A percentile compares a stretch with the other conserved stretches of the same genome.
These are phyloP conservation scores for Macroventuria anomochaeta DNA, from an alignment of 2,329 filamentous ascomycete genomes.

Conservation along the genomic window DNA sequence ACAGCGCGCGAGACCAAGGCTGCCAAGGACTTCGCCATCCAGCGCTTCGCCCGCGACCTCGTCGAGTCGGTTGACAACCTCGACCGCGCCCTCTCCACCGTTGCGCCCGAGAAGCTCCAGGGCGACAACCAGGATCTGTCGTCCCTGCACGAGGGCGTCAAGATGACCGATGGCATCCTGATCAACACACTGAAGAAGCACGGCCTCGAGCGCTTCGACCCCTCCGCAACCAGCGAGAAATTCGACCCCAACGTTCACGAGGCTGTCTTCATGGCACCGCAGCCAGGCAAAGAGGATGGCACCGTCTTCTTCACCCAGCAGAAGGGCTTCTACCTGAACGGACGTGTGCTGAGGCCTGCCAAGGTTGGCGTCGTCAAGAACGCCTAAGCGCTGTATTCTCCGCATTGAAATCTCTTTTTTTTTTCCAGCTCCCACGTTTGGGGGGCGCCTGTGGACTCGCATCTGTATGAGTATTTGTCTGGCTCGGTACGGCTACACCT, in stretches of 20 bases:
- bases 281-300: conserved; percentile 86
- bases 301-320: conserved; percentile 91
- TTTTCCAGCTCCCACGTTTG: neutral
- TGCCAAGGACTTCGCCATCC: conserved; percentile 91
- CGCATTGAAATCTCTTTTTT: neutral
- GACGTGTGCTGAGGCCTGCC: conserved; percentile 84
- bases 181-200: conserved; percentile 91
- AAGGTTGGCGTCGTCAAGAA: conserved; percentile 98
- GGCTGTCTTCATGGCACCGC: conserved; percentile 91
- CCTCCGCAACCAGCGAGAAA: conserved; percentile 72
- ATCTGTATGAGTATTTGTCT: conserved; percentile 18
- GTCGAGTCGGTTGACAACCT: conserved; percentile 97
- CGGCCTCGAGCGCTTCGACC: conserved; percentile 87
- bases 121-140: conserved; percentile 73
- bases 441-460: conserved; percentile 1
- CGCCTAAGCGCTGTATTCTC: conserved; percentile 44
- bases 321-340: conserved; percentile 95
- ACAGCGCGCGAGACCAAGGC: conserved; percentile 87
- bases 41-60: conserved; percentile 91
- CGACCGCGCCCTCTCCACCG: conserved; percentile 84
- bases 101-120: conserved; percentile 75
- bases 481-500: conserved; percentile 13
- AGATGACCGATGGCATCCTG: conserved; percentile 92
- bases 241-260: conserved; percentile 98
- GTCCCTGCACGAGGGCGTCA: conserved; percentile 84